Evolutionary conservation across 2,329 filamentous ascomycete species (phyloP).

Genomic region (Chalaropsis thielavioides): DNA sequence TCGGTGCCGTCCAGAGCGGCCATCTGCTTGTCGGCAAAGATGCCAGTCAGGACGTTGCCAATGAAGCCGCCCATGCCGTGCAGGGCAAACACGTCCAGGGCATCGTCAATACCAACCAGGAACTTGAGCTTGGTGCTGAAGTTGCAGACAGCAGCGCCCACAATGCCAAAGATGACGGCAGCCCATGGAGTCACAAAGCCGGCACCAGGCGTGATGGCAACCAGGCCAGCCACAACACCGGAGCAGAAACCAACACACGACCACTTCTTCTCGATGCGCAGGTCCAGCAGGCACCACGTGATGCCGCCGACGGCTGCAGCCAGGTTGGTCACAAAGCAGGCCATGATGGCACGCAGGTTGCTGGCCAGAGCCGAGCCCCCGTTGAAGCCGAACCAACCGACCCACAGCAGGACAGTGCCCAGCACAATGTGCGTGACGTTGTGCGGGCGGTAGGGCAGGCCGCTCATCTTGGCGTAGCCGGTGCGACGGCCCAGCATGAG

Average conservation of each 20-base stretch:
- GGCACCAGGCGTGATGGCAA: conserved; percentile 73
- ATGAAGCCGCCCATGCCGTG: conserved; percentile 74
- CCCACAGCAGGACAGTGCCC: conserved; percentile 68
- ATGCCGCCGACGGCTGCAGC: conserved; percentile 69
- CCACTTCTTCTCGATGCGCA: conserved; percentile 85
- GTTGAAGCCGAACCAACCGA: conserved; percentile 96
- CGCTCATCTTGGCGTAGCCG: conserved; percentile 45
- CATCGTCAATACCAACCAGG: conserved; percentile 63
- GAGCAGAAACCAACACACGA: conserved; percentile 89
- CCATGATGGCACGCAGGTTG: conserved; percentile 80
- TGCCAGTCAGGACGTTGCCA: conserved; percentile 62
- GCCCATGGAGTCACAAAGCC: conserved; percentile 61
- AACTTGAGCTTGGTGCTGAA: conserved; percentile 76
- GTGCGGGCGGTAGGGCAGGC: conserved; percentile 54
- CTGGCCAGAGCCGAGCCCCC: conserved; percentile 67
- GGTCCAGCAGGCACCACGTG: conserved; percentile 75
- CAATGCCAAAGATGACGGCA: conserved; percentile 43
- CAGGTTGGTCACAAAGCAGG: conserved; percentile 75
- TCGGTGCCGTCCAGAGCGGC: conserved; percentile 51
- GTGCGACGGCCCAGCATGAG: conserved; percentile 57
- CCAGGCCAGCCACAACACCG: conserved; percentile 71
- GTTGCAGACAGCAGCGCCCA: conserved; percentile 57
- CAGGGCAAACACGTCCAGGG: conserved; percentile 82
- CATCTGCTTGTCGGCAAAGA: conserved; percentile 63
- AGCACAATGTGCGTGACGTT: conserved; percentile 61